Evolutionary conservation across 2,329 filamentous ascomycete genomes (phyloP), one percentile per base, ranked within the genome.

Genomic region (Furcasterigmium furcatum): DNA sequence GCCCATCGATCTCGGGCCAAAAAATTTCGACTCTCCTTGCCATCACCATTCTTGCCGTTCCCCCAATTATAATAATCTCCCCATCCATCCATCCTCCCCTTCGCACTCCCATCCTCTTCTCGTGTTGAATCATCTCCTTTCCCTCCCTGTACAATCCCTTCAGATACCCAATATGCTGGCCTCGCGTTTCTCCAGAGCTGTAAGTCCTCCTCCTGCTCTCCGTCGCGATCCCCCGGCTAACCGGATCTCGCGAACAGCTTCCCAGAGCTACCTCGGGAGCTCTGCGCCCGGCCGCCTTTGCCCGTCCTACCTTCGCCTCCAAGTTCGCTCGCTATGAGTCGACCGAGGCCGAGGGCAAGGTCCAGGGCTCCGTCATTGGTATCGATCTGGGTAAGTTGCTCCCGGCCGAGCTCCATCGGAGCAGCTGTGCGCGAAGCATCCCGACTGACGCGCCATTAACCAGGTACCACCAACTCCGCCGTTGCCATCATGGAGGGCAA

Each of bases 401-500:
- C n/a, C 30, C 8, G 14, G 30, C 10, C 5, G 8, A 34, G 12
- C 30, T 16, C 32, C 29, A 39, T 29, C 20, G 32, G 40, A 27
- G 7, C 24, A 27, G 12, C 7, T 27, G 24, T 7, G 7, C 24
- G 24, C n/a, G n/a, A n/a, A 27, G 12, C 24, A 27, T 7, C 47
- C 34, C 43, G 24, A 46, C 46, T 48, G 29, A 41, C 25, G 9
- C 34, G 16, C 10, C 22, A 41, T 39, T 21, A n/a, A 40, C 41
- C 47, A 86, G 82, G 83, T 66, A 97, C 92, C 66, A 97, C 92
- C 61, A 97, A 97, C 83, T 96, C 92, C 50, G 92, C 92, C 46
- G 92, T 97, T 51, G 92, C 91, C 63, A 78, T 97, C 55, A 96
- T 97, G 91, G 92, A 97, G 80, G 94, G 92, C 73, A 95, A 95